Evolutionary conservation across 495 filamentous ascomycete genomes (phyloP).

Genomic region (Halenospora varia): DNA sequence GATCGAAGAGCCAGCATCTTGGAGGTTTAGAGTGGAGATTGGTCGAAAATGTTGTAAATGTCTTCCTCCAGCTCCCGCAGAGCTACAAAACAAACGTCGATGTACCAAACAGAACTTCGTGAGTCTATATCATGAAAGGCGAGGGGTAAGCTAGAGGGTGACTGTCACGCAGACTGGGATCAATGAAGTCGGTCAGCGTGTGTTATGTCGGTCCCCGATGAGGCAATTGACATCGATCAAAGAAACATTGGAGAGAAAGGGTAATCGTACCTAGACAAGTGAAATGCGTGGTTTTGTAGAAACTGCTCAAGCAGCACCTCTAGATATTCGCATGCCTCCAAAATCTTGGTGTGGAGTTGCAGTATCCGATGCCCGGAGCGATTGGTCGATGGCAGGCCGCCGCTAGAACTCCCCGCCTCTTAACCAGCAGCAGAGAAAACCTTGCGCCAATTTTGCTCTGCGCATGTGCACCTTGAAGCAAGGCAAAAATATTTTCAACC

Average conservation of each 20-base stretch:
- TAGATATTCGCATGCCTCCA: slow-evolving; percentile 4
- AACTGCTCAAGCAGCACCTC: not conserved
- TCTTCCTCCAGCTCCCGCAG: slow-evolving; percentile 20
- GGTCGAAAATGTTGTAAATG: no score
- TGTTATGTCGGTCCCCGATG: not conserved
- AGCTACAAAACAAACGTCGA: slow-evolving; percentile 12
- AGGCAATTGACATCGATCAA: not conserved
- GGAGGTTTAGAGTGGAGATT: slow-evolving; percentile 21
- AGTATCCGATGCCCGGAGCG: slow-evolving; percentile 10
- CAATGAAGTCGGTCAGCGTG: not conserved
- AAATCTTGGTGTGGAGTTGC: slow-evolving; percentile 10
- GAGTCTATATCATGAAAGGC: slow-evolving; percentile 16
- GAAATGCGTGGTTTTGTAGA: slow-evolving; percentile 9
- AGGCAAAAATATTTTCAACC: slow-evolving; percentile 7
- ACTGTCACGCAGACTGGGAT: slow-evolving; percentile 13
- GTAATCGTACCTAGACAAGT: slow-evolving; percentile 8
- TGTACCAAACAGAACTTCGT: slow-evolving; percentile 15
- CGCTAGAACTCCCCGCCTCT: not conserved
- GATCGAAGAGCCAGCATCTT: slow-evolving; percentile 28
- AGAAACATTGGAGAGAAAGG: not conserved
- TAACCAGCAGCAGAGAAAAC: not conserved
- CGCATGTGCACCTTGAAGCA: slow-evolving; percentile 11
- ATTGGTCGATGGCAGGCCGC: slow-evolving; percentile 6
- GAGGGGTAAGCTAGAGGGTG: slow-evolving; percentile 20
- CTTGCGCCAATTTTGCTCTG: slow-evolving; percentile 12